Evolutionary conservation across 495 filamentous ascomycete genomes (phyloP).

Genomic region (Sphaerosporella brunnea): DNA sequence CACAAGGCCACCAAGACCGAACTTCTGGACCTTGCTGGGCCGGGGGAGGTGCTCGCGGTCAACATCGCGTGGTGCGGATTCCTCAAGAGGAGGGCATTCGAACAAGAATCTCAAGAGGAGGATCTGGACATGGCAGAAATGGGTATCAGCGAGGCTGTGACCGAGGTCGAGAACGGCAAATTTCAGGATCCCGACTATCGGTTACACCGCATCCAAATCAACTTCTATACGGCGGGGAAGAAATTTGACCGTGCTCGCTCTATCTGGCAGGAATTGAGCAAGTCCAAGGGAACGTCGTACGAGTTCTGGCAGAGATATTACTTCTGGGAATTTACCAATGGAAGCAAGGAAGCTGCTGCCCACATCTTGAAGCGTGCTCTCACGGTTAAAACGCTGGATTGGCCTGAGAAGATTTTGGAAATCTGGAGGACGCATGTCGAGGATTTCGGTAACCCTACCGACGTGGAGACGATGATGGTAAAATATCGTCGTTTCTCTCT

Average conservation of each 20-base stretch:
- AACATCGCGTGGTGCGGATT: conserved; percentile 88
- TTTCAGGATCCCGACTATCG: conserved; percentile 61
- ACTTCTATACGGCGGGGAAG: conserved; percentile 37
- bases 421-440: conserved; percentile 61
- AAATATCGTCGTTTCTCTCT: conserved; percentile 13
- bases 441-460: conserved; percentile 28
- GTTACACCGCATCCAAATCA: conserved; percentile 77
- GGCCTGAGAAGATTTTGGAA: conserved; percentile 77
- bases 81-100: conserved; percentile 64
- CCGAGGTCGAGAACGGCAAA: conserved; percentile 13
- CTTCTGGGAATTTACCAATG: conserved; percentile 53
- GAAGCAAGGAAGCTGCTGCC: conserved; percentile 13
- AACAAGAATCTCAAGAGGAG: conserved; percentile 60
- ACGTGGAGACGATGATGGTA: conserved; percentile 23
- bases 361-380: conserved; percentile 56
- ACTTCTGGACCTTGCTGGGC: conserved; percentile 49
- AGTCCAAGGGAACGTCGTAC: conserved; percentile 52
- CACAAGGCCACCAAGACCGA: conserved; percentile 74
- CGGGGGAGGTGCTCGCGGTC: conserved; percentile 74
- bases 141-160: conserved; percentile 38
- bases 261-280: conserved; percentile 54
- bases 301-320: conserved; percentile 91
- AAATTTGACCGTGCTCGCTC: conserved; percentile 44
- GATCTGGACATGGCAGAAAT: conserved; percentile 83
- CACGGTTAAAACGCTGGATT: conserved; percentile 46